Base-by-base conservation (phyloP, 2,329 filamentous ascomycete genomes). In the Colletotrichum sp. region DNA sequence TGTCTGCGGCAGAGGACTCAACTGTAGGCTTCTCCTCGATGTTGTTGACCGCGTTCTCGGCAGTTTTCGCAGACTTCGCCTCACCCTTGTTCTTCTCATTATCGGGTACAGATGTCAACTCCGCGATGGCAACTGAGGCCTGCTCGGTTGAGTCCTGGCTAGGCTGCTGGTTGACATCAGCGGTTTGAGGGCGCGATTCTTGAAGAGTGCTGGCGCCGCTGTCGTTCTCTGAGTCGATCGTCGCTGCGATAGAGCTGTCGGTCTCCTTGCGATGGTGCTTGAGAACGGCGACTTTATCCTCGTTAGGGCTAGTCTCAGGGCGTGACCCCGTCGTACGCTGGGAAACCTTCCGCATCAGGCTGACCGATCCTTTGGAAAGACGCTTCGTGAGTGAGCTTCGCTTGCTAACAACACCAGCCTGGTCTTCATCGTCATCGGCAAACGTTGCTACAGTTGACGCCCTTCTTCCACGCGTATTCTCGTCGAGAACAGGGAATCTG, bases 371-470 rank as follows among this genome's bases (percentile, higher is more conserved):
- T 15, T 82, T 83, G 2, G 90, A 91, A 3, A 90, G 79, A 21
- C 87, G 85, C 64, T 87, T 87, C 6, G 85, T 86, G 21, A 87
- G 75, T 5, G 87, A 86, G 16, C 79, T 78, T 27, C 83, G 81
- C 66, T 80, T 83, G 76, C 74, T 74, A 70, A 58, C 76, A 63
- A 69, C 77, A 61, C 21, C 72, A 12, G 75, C 80, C 57, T 67
- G 73, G 13, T 82, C 78, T 13, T 87, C 87, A 33, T 92, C 88
- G 33, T 92, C 88, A 70, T 93, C 92, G 18, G 93, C 92, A 78
- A 93, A 88, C 0, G 93, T 93, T 5, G 93, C 94, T 24, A 94
- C 86, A 3, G 94, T 94, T 4, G 93, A 95, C 33, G 89, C 87
- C 18, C 87, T 86, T 8, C 89, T 85, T 79, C 15, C 75, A 51